phyloP scores from a whole-genome alignment of 176 grass and related monocot species.

The Aegilops tauschii region DNA sequence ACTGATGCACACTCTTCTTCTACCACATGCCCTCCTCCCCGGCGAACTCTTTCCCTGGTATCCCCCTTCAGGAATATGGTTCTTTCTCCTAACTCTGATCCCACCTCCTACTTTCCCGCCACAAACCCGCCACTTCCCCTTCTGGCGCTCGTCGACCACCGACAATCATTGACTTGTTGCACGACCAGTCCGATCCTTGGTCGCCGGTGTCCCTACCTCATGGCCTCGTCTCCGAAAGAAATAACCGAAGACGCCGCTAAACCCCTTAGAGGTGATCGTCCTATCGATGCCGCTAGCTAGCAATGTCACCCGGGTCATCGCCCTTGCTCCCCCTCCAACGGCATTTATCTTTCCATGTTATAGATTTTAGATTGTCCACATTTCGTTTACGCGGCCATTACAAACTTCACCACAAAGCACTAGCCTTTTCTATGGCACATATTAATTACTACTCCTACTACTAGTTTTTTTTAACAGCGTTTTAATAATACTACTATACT shows the following conservation, averaged over 20 bases:
- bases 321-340: too few relatives aligned
- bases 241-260: neutral
- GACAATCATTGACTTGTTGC: neutral
- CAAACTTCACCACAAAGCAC: neutral
- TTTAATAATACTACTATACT: too few relatives aligned
- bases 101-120: neutral
- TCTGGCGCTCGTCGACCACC: neutral
- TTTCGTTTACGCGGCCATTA: too few relatives aligned
- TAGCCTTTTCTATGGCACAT: neutral
- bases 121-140: neutral
- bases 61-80: neutral
- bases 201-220: neutral
- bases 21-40: too few relatives aligned
- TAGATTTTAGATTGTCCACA: too few relatives aligned
- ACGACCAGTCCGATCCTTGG: neutral
- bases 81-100: neutral
- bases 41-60: too few relatives aligned
- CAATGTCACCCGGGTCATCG: too few relatives aligned
- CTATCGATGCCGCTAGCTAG: neutral
- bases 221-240: neutral
- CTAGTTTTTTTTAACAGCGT: too few relatives aligned
- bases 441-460: too few relatives aligned
- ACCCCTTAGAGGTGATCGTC: neutral
- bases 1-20: too few relatives aligned
- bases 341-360: too few relatives aligned